A percentile compares a stretch with the other conserved stretches of the same genome.
Conservation (phyloP, 164 flowering plant species). For the grape (Vitis vinifera) region ASM3070453v1 NC_081816.1:22815001-22815500, state of each 20-base stretch:
- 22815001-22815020: too few relatives aligned
- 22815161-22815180: constrained; percentile 77
- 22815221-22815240: constrained; percentile 63
- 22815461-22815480: constrained; percentile 31
- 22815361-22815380: constrained; percentile 46
- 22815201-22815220: constrained; percentile 86
- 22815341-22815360: constrained; percentile 81
- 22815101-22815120: constrained; percentile 62
- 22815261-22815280: constrained; percentile 81
- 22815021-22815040: too few relatives aligned
- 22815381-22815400: constrained; percentile 6
- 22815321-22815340: constrained; percentile 51
- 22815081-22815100: constrained; percentile 36
- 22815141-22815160: constrained; percentile 77
- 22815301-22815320: constrained; percentile 14
- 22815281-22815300: constrained; percentile 29
- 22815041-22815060: too few relatives aligned
- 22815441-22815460: constrained; percentile 56
- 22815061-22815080: too few relatives aligned
- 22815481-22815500: neutral
- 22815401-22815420: constrained; percentile 13
- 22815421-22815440: constrained; percentile 43
- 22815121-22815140: constrained; percentile 49
- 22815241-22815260: constrained; percentile 34
- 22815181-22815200: constrained; percentile 73